Evolutionary conservation across 1,284 basidiomycete species (phyloP).

Genomic region (Cutaneotrichosporon curvatum): DNA sequence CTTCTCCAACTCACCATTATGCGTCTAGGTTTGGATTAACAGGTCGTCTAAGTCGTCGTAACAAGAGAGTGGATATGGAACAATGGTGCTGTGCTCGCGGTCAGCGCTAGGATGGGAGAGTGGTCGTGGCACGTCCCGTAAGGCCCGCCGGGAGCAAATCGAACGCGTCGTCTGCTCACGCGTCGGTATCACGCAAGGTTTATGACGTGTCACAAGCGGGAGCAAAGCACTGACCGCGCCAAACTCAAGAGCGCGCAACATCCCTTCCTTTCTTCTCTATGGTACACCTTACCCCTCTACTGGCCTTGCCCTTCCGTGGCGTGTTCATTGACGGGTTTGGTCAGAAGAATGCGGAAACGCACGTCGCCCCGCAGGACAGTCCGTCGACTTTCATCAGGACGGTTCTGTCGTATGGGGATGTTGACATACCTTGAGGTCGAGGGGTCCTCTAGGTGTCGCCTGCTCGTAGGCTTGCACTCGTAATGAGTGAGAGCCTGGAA

Average conservation of each 20-base stretch:
- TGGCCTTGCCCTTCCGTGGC: slow-evolving; percentile 4
- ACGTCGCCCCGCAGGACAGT: slow-evolving; percentile 17
- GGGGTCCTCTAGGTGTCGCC: not conserved
- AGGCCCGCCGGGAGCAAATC: not conserved
- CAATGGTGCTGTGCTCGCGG: not conserved
- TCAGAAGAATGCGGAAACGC: slow-evolving; percentile 8
- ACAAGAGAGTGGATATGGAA: no score
- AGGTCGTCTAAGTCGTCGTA: no score
- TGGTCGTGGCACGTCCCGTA: not conserved
- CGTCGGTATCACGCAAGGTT: not conserved
- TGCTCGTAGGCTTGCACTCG: not conserved
- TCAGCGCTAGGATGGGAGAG: not conserved
- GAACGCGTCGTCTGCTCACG: not conserved
- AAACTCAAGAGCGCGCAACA: not conserved
- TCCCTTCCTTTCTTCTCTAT: slow-evolving; percentile 1
- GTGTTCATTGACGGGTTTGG: slow-evolving; percentile 6
- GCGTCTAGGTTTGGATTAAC: no score
- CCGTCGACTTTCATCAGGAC: slow-evolving; percentile 2
- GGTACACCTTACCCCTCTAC: slow-evolving; percentile 1
- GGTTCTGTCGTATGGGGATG: slow-evolving; percentile 17
- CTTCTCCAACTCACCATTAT: slow-evolving; percentile 3
- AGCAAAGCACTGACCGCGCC: no score
- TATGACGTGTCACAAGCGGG: not conserved
- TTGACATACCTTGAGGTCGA: slow-evolving; percentile 1
- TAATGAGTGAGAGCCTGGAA: no score